Percentiles rank a stretch among this genome's conserved stretches.
These are phyloP conservation scores for Tuber brumale DNA, from an alignment of 495 filamentous ascomycete genomes.

Conservation along the genomic window DNA sequence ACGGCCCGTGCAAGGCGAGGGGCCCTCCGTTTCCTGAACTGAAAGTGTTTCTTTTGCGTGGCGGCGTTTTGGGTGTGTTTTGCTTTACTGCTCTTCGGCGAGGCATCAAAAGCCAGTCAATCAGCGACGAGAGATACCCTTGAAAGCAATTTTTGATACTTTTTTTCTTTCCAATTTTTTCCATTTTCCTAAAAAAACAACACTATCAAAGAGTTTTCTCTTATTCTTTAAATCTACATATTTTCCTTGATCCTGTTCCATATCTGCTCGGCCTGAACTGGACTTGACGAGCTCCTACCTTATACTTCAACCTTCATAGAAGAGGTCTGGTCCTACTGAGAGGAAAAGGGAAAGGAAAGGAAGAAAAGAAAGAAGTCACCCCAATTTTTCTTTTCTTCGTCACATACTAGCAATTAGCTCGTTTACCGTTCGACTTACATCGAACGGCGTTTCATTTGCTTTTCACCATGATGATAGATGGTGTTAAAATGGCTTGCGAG, in stretches of 20 bases:
- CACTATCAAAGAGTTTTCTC: background rate
- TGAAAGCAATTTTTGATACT: slow-evolving; percentile 24
- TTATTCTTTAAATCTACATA: slow-evolving; percentile 26
- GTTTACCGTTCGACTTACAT: slow-evolving; percentile 36
- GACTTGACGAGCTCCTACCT: slow-evolving; percentile 22
- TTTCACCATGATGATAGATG: slow-evolving; percentile 42
- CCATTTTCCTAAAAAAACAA: slow-evolving; percentile 27
- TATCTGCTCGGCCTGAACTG: slow-evolving; percentile 28
- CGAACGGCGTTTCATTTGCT: slow-evolving; percentile 31
- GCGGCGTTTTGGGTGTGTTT: slow-evolving; percentile 40
- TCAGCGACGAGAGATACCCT: slow-evolving; percentile 36
- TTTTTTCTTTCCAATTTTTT: slow-evolving; percentile 21
- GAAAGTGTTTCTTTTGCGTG: slow-evolving; percentile 36
- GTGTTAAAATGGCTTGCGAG: slow-evolving; percentile 56
- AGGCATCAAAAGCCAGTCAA: slow-evolving; percentile 35
- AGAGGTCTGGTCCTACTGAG: slow-evolving; percentile 26
- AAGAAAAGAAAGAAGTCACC: background rate
- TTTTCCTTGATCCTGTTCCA: slow-evolving; percentile 26
- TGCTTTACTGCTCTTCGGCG: slow-evolving; percentile 34
- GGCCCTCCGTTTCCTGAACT: slow-evolving; percentile 37
- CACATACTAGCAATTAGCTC: slow-evolving; percentile 35
- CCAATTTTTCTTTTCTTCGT: slow-evolving; percentile 12
- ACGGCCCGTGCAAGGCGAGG: slow-evolving; percentile 43
- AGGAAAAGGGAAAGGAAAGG: background rate
- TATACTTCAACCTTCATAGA: slow-evolving; percentile 12